phyloP scores from a whole-genome alignment of 2,329 filamentous ascomycete species.

The Xylariaceae sp. region DNA sequence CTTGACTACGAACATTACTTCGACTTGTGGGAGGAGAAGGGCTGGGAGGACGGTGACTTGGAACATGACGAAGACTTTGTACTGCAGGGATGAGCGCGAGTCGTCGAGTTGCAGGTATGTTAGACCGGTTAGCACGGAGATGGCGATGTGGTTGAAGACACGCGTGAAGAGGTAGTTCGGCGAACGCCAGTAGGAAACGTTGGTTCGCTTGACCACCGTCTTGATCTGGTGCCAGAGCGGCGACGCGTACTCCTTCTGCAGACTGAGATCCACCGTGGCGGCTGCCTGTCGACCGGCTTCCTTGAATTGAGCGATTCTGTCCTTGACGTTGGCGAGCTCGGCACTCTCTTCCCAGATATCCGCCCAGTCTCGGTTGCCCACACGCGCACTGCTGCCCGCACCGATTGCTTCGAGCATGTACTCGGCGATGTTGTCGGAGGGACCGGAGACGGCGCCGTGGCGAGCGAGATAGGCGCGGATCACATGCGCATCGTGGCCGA shows the following conservation, averaged over 20 bases:
- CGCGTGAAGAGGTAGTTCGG: constrained; percentile 87
- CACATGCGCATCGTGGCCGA: constrained; percentile 66
- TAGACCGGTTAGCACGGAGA: constrained; percentile 72
- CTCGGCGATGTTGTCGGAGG: constrained; percentile 59
- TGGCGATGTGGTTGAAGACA: constrained; percentile 75
- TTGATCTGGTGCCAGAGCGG: constrained; percentile 74
- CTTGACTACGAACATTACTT: constrained; percentile 76
- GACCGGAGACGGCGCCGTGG: constrained; percentile 55
- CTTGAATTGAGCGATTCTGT: constrained; percentile 63
- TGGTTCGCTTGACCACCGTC: constrained; percentile 66
- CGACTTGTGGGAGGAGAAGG: constrained; percentile 76
- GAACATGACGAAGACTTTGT: constrained; percentile 86
- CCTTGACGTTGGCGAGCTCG: constrained; percentile 62
- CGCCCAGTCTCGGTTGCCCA: constrained; percentile 72
- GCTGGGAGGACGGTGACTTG: constrained; percentile 80
- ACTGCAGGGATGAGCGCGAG: constrained; percentile 71
- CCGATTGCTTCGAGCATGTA: constrained; percentile 85
- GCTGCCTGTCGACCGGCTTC: constrained; percentile 44
- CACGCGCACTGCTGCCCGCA: constrained; percentile 64
- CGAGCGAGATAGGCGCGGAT: constrained; percentile 60
- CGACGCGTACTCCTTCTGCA: constrained; percentile 75
- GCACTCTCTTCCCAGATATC: constrained; percentile 72
- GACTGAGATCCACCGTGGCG: constrained; percentile 42
- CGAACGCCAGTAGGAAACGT: constrained; percentile 76
- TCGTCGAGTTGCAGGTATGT: constrained; percentile 74